A percentile compares a stretch with the other conserved stretches of the same genome.
phyloP scores from a whole-genome alignment of 768 basidiomycete species.

The Amanita polypyramis region DNA sequence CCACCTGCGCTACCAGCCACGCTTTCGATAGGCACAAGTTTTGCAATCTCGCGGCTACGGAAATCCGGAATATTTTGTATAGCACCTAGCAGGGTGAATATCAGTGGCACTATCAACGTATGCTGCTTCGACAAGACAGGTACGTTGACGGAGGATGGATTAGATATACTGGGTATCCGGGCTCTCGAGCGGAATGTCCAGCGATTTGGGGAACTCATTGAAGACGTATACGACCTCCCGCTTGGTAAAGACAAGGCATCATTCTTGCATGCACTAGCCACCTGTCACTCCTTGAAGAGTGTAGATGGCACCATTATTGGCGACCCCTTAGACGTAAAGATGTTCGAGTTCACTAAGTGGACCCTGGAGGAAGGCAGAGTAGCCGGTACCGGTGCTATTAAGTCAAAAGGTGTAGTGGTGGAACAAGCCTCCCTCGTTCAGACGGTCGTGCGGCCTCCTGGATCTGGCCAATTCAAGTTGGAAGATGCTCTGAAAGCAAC shows the following conservation, averaged over 20 bases:
- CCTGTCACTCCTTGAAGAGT: constrained; percentile 92
- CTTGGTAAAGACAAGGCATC: constrained; percentile 62
- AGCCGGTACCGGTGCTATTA: constrained; percentile 62
- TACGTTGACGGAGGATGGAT: constrained; percentile 93
- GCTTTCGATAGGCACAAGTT: constrained; percentile 93
- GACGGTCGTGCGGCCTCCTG: constrained; percentile 91
- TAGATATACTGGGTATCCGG: constrained; percentile 93
- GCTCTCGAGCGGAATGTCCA: constrained; percentile 66
- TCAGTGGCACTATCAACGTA: constrained; percentile 92
- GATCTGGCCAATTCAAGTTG: constrained; percentile 79
- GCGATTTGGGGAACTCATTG: constrained; percentile 83
- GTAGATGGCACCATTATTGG: constrained; percentile 85
- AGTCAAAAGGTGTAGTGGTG: constrained; percentile 45
- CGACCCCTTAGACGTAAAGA: constrained; percentile 93
- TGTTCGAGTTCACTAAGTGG: constrained; percentile 98
- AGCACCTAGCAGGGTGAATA: constrained; percentile 89
- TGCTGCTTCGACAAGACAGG: constrained; percentile 99
- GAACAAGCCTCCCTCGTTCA: constrained; percentile 89
- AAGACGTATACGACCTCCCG: constrained; percentile 82
- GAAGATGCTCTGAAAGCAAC: constrained; percentile 90
- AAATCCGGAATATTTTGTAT: constrained; percentile 91
- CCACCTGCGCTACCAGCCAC: constrained; percentile 97
- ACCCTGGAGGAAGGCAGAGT: constrained; percentile 84
- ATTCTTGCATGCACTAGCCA: constrained; percentile 87
- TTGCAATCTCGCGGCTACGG: constrained; percentile 82